phyloP scores from a whole-genome alignment of 306 rosid species.

The Senna tora region DNA sequence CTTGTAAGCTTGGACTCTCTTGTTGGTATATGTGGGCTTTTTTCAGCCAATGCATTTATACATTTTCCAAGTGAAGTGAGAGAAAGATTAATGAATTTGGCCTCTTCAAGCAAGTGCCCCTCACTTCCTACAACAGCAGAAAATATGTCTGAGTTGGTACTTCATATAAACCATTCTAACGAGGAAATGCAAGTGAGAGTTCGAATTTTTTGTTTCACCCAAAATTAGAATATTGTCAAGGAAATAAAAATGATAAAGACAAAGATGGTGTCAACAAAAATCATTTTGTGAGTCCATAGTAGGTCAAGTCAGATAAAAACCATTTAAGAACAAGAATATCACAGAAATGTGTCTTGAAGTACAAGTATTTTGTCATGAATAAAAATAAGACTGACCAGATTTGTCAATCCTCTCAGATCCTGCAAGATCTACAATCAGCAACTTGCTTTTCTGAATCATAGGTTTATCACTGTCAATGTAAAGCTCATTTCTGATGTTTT shows the following conservation, averaged over 20 bases:
- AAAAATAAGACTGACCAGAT: slow-evolving; percentile 54
- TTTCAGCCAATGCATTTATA: slow-evolving; percentile 81
- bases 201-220: neutral
- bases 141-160: slow-evolving; percentile 3
- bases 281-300: neutral
- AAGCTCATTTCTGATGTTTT: slow-evolving; percentile 33
- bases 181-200: neutral
- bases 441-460: slow-evolving; percentile 66
- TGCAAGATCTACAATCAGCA: slow-evolving; percentile 74
- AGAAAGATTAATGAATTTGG: slow-evolving; percentile 73
- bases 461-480: slow-evolving; percentile 46
- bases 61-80: slow-evolving; percentile 81
- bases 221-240: neutral
- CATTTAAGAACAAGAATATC: neutral
- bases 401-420: slow-evolving; percentile 80
- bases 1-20: slow-evolving; percentile 84
- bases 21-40: slow-evolving; percentile 65
- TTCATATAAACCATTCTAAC: slow-evolving; percentile 10
- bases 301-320: neutral
- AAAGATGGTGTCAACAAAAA: neutral
- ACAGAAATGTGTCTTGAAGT: neutral
- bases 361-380: neutral
- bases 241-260: neutral
- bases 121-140: slow-evolving; percentile 60
- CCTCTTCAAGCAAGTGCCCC: slow-evolving; percentile 75